These are phyloP conservation scores for Paramarasmius palmivorus DNA, from an alignment of 1,284 basidiomycete genomes.

Conservation along the genomic window DNA sequence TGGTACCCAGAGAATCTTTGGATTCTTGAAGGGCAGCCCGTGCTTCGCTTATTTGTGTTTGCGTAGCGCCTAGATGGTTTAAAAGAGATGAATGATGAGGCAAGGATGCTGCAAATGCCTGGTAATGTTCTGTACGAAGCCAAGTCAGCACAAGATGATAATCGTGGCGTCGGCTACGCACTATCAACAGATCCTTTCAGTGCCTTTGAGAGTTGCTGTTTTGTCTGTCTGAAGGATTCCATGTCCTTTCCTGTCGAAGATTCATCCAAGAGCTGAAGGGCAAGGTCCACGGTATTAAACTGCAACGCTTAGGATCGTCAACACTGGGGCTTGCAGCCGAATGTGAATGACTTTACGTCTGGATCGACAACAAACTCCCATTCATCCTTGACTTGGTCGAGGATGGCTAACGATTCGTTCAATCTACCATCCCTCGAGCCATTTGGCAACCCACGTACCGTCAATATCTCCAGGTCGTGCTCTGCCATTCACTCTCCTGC, in stretches of 20 bases:
- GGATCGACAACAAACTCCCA: constrained; percentile 89
- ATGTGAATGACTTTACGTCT: constrained; percentile 57
- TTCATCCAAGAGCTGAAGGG: constrained; percentile 81
- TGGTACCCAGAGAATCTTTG: constrained; percentile 76
- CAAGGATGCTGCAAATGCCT: constrained; percentile 88
- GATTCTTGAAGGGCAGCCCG: constrained; percentile 75
- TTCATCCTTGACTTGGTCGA: constrained; percentile 84
- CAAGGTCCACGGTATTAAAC: constrained; percentile 93
- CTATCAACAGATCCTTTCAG: constrained; percentile 85
- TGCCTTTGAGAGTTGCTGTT: constrained; percentile 73
- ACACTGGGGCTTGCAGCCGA: constrained; percentile 7
- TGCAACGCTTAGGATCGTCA: constrained; percentile 30
- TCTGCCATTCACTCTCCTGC: constrained; percentile 51
- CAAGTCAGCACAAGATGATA: background rate
- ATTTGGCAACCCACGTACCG: constrained; percentile 45
- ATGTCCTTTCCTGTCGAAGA: constrained; percentile 71
- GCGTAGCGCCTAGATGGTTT: constrained; percentile 68
- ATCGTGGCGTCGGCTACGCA: constrained; percentile 38
- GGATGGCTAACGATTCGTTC: constrained; percentile 54
- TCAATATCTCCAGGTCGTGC: constrained; percentile 73
- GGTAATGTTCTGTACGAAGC: constrained; percentile 70
- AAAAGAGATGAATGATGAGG: constrained; percentile 84
- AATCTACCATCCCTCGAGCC: constrained; percentile 7
- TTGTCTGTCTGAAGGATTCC: constrained; percentile 74
- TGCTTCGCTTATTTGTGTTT: constrained; percentile 73